Base-by-base conservation (phyloP, 23 red algal genomes). In the Chondrus crispus region DNA sequence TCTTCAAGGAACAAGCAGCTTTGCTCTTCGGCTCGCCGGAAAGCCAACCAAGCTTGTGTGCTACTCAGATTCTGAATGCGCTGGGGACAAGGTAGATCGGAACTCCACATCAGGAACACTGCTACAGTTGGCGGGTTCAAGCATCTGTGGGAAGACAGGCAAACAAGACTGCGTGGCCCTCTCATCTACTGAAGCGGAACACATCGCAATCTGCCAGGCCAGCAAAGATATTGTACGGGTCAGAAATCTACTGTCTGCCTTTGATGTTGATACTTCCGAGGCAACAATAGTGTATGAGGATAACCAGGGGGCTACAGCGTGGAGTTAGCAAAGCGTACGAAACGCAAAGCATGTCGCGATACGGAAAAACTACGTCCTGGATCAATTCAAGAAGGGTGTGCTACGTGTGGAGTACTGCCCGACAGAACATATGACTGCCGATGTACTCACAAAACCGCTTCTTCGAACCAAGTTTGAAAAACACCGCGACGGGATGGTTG, bases 121-220 rank as follows among this genome's bases (percentile, higher is more conserved):
- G 28, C 30, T 62, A 6, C 28, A 58, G 78, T 13, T 60, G 0
- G 78, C n/a, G 30, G 55, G 53, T 37, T 30, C 3, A 2, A n/a
- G 11, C 10, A 3, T 71, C 20, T 45, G 12, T 8, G 73, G 2
- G 64, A 18, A 19, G 2, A 46, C 57, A 3, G 14, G 18, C 3
- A 1, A 49, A 47, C 84, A 74, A 63, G 3, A 22, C 7, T 2
- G 2, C 22, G 84, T 88, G 28, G 22, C 63, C 19, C 0, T 20
- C n/a, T 75, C 46, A 16, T 74, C 84, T 7, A 46, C 82, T 2
- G 82, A 86, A 55, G 82, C 82, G 11, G 62, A 88, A 5, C 46
- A 38, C 3, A 14, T 40, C 26, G 68, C 63, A 0, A 28, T 48
- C 0, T 2, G 5, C 19, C 39, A 47, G 24, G 84, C 18, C 3